Base-by-base conservation (phyloP, 306 rosid species). In the Medicago lupulina region DNA sequence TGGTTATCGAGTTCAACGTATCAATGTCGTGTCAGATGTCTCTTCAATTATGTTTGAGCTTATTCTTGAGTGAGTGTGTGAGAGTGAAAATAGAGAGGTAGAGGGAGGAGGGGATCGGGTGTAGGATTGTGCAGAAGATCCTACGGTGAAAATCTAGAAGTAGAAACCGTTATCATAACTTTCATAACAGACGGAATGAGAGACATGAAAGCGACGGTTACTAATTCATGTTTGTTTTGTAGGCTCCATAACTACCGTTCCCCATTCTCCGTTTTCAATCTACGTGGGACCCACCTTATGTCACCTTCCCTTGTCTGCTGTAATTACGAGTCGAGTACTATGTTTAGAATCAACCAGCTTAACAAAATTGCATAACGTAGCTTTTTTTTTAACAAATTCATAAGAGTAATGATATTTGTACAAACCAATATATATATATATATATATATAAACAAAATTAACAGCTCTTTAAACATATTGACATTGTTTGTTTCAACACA, bases 221-320 rank as follows among this genome's bases (percentile, higher is more conserved):
- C 6, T 46, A 1, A 5, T 73, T 71, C 34, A n/a, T 25, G 43
- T 12, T 46, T 68, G 41, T 18, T 47, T 51, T 43, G 59, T 68
- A 68, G 73, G 73, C 43, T 68, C 59, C 68, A 67, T 67, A 53
- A 41, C 80, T 46, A 43, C 66, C 73, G 46, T 51, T 39, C 60
- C 50, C 50, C 14, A 12, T 53, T 51, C 36, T 44, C 6, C 71
- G 10, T 11, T 28, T 7, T 34, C 6, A 12, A 9, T 54, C 19
- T 54, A 1, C 0, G 55, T 85, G 85, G 88, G 87, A 43, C 81
- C 91, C 88, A 66, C 57, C 8, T 9, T 19, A 28, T 65, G 76
- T 86, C 80, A 46, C 74, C 39, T 50, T 80, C 77, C 12, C 5
- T 69, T 7, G 8, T 16, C 2, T 21, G n/a, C 9, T 57, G 3